Evolutionary conservation across 345 rosid species (phyloP).

Genomic region (Euphorbia lathyris): DNA sequence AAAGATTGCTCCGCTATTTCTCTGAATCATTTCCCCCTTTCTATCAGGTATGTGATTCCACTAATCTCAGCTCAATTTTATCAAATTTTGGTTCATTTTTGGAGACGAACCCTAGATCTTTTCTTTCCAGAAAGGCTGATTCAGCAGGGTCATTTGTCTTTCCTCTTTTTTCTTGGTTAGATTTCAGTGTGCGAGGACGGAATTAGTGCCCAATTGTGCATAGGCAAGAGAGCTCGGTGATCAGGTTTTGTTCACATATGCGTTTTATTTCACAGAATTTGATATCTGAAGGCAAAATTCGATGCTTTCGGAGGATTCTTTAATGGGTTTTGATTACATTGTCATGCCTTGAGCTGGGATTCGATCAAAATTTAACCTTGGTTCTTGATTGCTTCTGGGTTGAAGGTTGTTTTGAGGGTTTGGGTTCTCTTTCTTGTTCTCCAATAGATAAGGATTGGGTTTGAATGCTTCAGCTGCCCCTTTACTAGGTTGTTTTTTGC

Average conservation of each 20-base stretch:
- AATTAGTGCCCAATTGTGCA: conserved; percentile 18
- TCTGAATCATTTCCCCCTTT: conserved; percentile 20
- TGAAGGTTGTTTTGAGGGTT: conserved; percentile 18
- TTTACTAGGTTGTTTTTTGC: background rate
- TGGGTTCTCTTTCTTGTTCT: background rate
- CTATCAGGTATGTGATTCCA: conserved; percentile 29
- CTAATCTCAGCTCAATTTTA: conserved; percentile 5
- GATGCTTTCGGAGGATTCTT: conserved; percentile 22
- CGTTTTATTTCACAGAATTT: conserved; percentile 18
- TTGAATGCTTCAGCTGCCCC: background rate
- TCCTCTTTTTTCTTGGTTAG: conserved; percentile 11
- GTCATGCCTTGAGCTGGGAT: conserved; percentile 32
- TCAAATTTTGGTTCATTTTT: background rate
- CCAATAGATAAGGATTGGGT: background rate
- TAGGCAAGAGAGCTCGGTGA: conserved; percentile 23
- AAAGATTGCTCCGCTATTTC: conserved; percentile 11
- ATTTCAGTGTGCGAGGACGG: conserved; percentile 16
- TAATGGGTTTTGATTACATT: conserved; percentile 18
- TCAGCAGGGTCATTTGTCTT: conserved; percentile 12
- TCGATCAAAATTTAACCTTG: conserved; percentile 28
- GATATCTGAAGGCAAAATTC: conserved; percentile 20
- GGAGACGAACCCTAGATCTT: conserved; percentile 28
- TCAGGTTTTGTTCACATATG: conserved; percentile 13
- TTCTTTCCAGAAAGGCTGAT: conserved; percentile 2
- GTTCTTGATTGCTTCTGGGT: conserved; percentile 22